These are phyloP conservation scores for Podospora conica DNA, from an alignment of 495 filamentous ascomycete species.

Conservation along the genomic window DNA sequence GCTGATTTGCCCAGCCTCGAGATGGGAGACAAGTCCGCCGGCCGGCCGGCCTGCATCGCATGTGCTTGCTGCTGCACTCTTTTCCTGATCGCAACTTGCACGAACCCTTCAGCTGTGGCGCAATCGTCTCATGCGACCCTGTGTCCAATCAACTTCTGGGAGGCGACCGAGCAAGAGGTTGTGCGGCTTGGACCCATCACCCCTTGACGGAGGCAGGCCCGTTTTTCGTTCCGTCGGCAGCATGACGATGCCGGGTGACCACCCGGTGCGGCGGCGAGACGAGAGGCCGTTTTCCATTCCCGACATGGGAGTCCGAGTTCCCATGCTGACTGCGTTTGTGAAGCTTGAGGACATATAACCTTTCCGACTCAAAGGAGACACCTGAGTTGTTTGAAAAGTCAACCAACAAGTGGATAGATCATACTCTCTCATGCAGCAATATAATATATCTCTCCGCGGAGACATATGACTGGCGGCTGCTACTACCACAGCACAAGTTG, in stretches of 20 bases:
- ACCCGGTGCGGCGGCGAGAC: neutral
- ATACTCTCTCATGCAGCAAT: neutral
- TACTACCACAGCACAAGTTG: neutral
- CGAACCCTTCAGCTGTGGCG: conserved; percentile 39
- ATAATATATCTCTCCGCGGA: neutral
- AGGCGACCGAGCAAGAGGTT: neutral
- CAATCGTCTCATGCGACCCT: conserved; percentile 17
- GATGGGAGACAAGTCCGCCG: neutral
- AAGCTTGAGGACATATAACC: neutral
- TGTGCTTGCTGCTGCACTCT: neutral
- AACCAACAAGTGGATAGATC: neutral
- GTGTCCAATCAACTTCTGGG: conserved; percentile 24
- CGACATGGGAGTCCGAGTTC: neutral
- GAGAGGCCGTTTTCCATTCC: neutral
- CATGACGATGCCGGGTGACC: neutral
- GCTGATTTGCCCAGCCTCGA: conserved; percentile 17
- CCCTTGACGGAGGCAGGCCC: neutral
- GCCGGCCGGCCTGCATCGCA: neutral
- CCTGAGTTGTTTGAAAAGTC: neutral
- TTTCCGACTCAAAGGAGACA: no score
- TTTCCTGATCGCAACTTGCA: neutral
- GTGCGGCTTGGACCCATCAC: neutral
- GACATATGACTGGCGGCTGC: neutral
- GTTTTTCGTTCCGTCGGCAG: neutral
- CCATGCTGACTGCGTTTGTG: neutral